These are phyloP conservation scores for Suillus alpinus DNA, from an alignment of 768 basidiomycete species.

Conservation along the genomic window DNA sequence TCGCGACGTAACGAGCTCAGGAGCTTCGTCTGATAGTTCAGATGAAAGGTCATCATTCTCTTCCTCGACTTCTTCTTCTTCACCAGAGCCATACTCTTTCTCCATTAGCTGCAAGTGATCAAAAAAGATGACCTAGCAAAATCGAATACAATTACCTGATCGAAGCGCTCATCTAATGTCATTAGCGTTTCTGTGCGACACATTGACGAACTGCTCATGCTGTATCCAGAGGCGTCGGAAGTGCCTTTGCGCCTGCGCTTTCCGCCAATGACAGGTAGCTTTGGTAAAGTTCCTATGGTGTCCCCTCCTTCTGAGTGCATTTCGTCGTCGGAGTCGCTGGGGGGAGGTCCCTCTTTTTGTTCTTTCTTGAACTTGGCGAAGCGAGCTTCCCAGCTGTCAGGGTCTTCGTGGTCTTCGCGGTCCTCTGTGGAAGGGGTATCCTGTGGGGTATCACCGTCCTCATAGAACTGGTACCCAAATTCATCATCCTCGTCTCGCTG, in stretches of 20 bases:
- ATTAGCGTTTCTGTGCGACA: conserved; percentile 86
- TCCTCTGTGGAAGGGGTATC: conserved; percentile 24
- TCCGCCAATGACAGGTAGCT: conserved; percentile 76
- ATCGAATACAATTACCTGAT: conserved; percentile 59
- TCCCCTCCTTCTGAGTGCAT: conserved; percentile 69
- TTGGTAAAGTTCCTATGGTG: conserved; percentile 74
- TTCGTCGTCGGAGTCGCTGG: conserved; percentile 49
- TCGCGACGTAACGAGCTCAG: conserved; percentile 75
- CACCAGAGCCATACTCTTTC: conserved; percentile 69
- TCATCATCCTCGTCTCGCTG: conserved; percentile 63
- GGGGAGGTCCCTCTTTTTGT: conserved; percentile 25
- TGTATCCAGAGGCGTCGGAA: conserved; percentile 90
- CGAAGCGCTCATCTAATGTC: conserved; percentile 90
- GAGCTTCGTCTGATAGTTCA: conserved; percentile 46
- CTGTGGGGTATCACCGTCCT: conserved; percentile 33
- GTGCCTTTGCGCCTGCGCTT: conserved; percentile 68
- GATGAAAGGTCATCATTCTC: conserved; percentile 39
- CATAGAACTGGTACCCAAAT: conserved; percentile 64
- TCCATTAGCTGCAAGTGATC: conserved; percentile 57
- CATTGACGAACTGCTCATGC: conserved; percentile 97
- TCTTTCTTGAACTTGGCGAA: conserved; percentile 77
- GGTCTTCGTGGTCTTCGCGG: conserved; percentile 38
- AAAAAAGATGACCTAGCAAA: not conserved
- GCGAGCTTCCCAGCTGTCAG: conserved; percentile 69
- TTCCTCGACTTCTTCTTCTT: conserved; percentile 43